These are phyloP conservation scores for Neopestalotiopsis sp. DNA, from an alignment of 2,329 filamentous ascomycete species.

Conservation along the genomic window DNA sequence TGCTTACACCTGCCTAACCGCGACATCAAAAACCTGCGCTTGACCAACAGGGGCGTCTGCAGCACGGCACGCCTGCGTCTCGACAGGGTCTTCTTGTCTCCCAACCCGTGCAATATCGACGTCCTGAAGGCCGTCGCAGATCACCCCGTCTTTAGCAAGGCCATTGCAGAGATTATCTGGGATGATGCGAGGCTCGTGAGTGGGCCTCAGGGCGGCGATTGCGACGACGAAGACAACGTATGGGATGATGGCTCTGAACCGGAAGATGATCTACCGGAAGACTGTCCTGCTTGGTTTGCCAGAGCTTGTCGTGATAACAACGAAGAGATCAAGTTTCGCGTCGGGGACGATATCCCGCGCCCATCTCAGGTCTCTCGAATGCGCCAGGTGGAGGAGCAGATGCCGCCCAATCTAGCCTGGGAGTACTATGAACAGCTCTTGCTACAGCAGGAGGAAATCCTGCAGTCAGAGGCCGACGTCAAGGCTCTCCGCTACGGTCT, in stretches of 20 bases:
- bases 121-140: background rate
- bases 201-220: background rate
- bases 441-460: background rate
- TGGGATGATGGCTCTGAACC: background rate
- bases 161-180: background rate
- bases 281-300: background rate
- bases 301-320: conserved; percentile 2
- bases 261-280: background rate
- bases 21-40: conserved; percentile 5
- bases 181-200: background rate
- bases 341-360: background rate
- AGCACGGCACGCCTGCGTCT: background rate
- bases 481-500: background rate
- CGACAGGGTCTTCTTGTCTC: background rate
- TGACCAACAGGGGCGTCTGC: background rate
- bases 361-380: background rate
- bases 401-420: conserved; percentile 1
- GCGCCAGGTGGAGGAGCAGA: background rate
- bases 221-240: background rate
- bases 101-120: background rate
- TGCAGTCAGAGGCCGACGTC: background rate
- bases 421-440: conserved; percentile 5
- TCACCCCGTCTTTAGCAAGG: no score
- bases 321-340: background rate
- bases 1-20: background rate